Evolutionary conservation across 495 filamentous ascomycete genomes (phyloP).

Genomic region (Pyrenula massariospora): DNA sequence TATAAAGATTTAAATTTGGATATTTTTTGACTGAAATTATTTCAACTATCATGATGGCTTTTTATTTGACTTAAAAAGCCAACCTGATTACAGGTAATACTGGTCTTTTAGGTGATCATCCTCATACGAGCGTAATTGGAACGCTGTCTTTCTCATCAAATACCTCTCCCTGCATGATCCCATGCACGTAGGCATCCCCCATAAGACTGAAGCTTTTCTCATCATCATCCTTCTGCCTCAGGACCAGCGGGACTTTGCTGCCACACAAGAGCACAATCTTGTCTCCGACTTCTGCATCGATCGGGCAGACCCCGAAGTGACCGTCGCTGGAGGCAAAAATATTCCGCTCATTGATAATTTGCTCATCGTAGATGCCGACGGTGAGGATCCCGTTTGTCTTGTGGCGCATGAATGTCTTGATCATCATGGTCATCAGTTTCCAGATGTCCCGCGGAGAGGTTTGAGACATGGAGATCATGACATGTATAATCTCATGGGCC

Average conservation of each 20-base stretch:
- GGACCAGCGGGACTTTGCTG: slow-evolving; percentile 4
- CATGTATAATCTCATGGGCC: background rate
- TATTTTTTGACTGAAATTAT: too few species aligned
- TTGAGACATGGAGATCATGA: background rate
- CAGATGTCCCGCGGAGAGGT: background rate
- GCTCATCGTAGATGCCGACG: background rate
- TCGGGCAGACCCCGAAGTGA: background rate
- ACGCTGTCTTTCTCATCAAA: background rate
- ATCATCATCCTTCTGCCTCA: background rate
- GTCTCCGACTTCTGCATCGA: slow-evolving; percentile 2
- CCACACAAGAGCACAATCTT: slow-evolving; percentile 3
- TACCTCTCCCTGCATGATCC: slow-evolving; percentile 9
- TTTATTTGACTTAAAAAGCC: too few species aligned
- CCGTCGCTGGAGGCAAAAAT: background rate
- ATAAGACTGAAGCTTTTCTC: background rate
- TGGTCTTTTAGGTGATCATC: too few species aligned
- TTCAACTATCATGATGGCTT: too few species aligned
- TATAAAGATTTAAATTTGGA: too few species aligned
- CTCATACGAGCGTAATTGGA: background rate
- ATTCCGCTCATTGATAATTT: background rate
- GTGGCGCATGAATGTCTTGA: background rate
- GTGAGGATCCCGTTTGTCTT: background rate
- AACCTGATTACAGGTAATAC: too few species aligned
- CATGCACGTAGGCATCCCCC: slow-evolving; percentile 10
- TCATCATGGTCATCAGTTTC: background rate